phyloP scores from a whole-genome alignment of 108 stramenopile species.

The Schizochytrium sp. region DNA sequence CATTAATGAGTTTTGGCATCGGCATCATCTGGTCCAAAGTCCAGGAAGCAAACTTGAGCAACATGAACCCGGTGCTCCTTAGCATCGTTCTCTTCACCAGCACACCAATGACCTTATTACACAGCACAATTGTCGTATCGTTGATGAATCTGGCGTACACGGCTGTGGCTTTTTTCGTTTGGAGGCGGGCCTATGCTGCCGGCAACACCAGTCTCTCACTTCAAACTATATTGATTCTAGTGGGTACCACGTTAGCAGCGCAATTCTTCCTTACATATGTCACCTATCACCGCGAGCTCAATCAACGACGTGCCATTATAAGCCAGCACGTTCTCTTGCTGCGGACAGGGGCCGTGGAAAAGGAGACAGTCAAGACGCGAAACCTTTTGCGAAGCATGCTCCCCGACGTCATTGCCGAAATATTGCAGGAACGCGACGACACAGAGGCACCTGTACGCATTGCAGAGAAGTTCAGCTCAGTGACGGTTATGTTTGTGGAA shows the following conservation, averaged over 20 bases:
- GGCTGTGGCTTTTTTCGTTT: neutral
- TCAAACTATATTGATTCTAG: neutral
- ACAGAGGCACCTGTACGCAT: neutral
- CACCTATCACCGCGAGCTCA: neutral
- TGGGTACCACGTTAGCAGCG: neutral
- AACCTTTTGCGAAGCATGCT: constrained; percentile 4
- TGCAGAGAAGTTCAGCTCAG: constrained; percentile 18
- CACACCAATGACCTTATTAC: neutral
- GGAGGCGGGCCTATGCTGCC: neutral
- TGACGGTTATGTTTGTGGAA: constrained; percentile 29
- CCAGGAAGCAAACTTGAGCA: neutral
- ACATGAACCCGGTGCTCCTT: neutral
- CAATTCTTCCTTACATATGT: neutral
- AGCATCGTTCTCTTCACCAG: neutral
- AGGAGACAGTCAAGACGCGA: neutral
- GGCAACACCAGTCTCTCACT: neutral
- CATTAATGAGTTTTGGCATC: neutral
- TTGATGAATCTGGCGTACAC: neutral
- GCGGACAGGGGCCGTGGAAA: neutral
- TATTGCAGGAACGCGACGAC: neutral
- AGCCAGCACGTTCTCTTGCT: neutral
- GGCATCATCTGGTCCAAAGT: neutral
- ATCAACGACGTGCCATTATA: neutral
- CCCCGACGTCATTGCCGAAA: neutral
- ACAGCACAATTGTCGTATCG: neutral